These are phyloP conservation scores for Oryza meridionalis DNA, from an alignment of 176 grass and related monocot species.

Conservation along the genomic window DNA sequence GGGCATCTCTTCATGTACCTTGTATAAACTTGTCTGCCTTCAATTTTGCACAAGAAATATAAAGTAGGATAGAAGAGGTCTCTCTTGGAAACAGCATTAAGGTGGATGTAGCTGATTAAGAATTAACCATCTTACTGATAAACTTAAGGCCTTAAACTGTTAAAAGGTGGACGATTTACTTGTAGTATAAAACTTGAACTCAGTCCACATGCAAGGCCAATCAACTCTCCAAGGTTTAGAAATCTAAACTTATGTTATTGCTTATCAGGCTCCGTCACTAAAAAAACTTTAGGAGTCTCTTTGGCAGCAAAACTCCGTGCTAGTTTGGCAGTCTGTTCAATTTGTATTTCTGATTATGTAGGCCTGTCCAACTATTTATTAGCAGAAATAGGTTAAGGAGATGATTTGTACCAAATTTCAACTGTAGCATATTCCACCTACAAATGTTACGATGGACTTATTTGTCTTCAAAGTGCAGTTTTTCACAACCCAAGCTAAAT, in stretches of 20 bases:
- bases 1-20: background rate
- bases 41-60: no score
- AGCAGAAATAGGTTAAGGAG: background rate
- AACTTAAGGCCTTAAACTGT: background rate
- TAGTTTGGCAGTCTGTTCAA: slow-evolving; percentile 10
- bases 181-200: no score
- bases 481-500: background rate
- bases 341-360: slow-evolving; percentile 1
- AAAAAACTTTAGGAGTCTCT: background rate
- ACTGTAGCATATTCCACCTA: background rate
- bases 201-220: no score
- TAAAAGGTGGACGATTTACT: no score
- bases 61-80: no score
- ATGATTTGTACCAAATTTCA: background rate
- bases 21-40: no score
- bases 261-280: background rate
- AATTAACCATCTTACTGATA: background rate
- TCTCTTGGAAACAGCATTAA: background rate
- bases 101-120: slow-evolving; percentile 17
- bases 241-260: background rate
- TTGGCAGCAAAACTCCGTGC: slow-evolving; percentile 16
- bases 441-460: background rate
- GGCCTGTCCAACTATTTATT: background rate
- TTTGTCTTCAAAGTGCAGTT: slow-evolving; percentile 6
- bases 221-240: background rate